A percentile compares a stretch with the other conserved stretches of the same genome.
These are phyloP conservation scores for Trichoderma sp. DNA, from an alignment of 2,329 filamentous ascomycete genomes.

Conservation along the genomic window DNA sequence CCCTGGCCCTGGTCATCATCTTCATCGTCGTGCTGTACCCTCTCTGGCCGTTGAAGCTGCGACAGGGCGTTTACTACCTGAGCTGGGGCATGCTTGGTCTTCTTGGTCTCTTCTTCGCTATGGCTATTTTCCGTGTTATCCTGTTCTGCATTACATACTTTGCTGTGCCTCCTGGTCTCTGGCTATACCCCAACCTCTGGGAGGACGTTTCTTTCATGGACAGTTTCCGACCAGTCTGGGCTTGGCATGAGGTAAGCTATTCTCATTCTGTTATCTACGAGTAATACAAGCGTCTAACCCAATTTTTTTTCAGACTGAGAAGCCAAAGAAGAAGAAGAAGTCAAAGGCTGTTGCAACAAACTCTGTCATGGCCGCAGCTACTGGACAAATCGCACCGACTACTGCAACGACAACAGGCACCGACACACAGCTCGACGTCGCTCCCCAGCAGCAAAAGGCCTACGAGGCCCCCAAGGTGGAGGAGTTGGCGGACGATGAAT, in stretches of 20 bases:
- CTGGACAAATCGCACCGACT: slow-evolving; percentile 57
- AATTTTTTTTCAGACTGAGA: slow-evolving; percentile 36
- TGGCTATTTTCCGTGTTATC: slow-evolving; percentile 96
- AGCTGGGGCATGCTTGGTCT: slow-evolving; percentile 91
- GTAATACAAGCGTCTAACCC: slow-evolving; percentile 31
- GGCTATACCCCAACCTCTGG: slow-evolving; percentile 97
- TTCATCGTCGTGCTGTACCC: slow-evolving; percentile 94
- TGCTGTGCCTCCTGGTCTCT: slow-evolving; percentile 80
- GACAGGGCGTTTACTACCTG: slow-evolving; percentile 95
- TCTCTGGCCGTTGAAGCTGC: slow-evolving; percentile 88
- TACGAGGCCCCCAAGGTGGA: slow-evolving; percentile 59
- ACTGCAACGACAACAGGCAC: slow-evolving; percentile 62
- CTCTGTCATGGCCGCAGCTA: slow-evolving; percentile 54
- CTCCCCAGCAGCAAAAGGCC: slow-evolving; percentile 44
- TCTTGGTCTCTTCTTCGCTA: slow-evolving; percentile 91
- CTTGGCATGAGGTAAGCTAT: slow-evolving; percentile 86
- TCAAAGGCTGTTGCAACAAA: slow-evolving; percentile 46
- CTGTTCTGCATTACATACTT: slow-evolving; percentile 94
- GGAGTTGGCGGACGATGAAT: slow-evolving; percentile 57
- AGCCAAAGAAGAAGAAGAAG: slow-evolving; percentile 62
- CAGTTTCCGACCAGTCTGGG: slow-evolving; percentile 94
- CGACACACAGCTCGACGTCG: slow-evolving; percentile 56
- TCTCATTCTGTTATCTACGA: background rate
- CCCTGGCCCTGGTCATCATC: slow-evolving; percentile 78
- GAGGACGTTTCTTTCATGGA: slow-evolving; percentile 99